Conservation (phyloP, 2,329 filamentous ascomycete genomes). For the Ceratocystis ficicola region DNA sequence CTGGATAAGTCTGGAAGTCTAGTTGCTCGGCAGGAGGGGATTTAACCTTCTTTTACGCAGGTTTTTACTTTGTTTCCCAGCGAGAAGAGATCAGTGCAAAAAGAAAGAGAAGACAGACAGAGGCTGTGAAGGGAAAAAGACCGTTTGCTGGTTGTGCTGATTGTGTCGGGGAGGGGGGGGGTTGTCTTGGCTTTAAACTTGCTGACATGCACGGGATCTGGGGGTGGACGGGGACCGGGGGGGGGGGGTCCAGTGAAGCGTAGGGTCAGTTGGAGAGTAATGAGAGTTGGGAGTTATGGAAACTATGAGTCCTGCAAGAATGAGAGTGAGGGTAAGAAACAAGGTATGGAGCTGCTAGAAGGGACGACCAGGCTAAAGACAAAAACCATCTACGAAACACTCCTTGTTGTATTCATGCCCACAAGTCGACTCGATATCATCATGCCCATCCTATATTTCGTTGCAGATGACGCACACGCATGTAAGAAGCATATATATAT, state of each 20-base stretch:
- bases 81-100: not conserved
- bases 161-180: not conserved
- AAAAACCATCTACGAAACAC: not conserved
- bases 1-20: not conserved
- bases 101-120: not conserved
- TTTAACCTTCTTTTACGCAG: not conserved
- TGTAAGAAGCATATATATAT: not conserved
- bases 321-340: too few species aligned
- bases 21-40: not conserved
- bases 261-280: not conserved
- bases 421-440: not conserved
- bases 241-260: not conserved
- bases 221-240: not conserved
- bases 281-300: too few species aligned
- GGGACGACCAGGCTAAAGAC: too few species aligned
- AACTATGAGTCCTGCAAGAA: too few species aligned
- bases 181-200: not conserved
- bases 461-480: not conserved
- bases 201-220: not conserved
- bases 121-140: slow-evolving; percentile 1
- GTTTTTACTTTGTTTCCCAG: not conserved
- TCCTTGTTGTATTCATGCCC: not conserved
- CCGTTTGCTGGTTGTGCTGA: not conserved
- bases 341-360: too few species aligned
- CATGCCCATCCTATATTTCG: not conserved